Base-by-base conservation (phyloP, 345 rosid genomes). In the Sonneratia caseolaris region DNA sequence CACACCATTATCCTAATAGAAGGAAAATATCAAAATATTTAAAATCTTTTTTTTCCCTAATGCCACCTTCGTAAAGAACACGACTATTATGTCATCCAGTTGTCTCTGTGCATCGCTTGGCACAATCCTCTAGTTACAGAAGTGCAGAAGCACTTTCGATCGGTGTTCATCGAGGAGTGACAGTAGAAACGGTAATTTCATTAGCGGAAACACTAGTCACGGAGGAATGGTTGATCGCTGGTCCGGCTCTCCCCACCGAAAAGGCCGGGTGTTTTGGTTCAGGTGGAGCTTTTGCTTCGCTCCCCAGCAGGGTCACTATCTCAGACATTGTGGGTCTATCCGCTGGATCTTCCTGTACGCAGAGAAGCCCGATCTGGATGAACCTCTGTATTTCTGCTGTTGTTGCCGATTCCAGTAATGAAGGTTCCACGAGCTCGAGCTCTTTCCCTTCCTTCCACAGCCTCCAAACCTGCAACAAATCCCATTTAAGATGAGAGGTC, bases 281-380 rank as follows among this genome's bases (percentile, higher is more conserved):
- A 1, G 77, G 38, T 64, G 69, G 77, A 40, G 70, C 15, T 1
- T 62, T 45, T 0, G 74, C 24, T 47, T 81, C 83, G 66, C 79
- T 81, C 51, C 78, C 75, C 67, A 86, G 55, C 69, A 84, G 74
- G 11, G 80, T 12, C 37, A 82, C 77, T 2, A 76, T 82, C 24
- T 79, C 72, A 18, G 85, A 74, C 86, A 86, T 86, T 48, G 84
- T 81, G 6, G 90, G 87, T 66, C 88, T 79, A 24, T 72, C 79
- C 21, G 69, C 79, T 7, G 64, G 64, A 57, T 57, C 64, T 24
- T 57, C 64, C 64, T 57, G 64, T 57, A 57, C 35, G 35, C 88
- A 84, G 3, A 86, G 62, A 0, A 84, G 82, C 5, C 90, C 84
- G 35, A 84, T 79, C 11, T 84, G 83, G 36, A 84, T 69, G 80